Base-by-base conservation (phyloP, 768 basidiomycete species). In the Lentinula boryana region DNA sequence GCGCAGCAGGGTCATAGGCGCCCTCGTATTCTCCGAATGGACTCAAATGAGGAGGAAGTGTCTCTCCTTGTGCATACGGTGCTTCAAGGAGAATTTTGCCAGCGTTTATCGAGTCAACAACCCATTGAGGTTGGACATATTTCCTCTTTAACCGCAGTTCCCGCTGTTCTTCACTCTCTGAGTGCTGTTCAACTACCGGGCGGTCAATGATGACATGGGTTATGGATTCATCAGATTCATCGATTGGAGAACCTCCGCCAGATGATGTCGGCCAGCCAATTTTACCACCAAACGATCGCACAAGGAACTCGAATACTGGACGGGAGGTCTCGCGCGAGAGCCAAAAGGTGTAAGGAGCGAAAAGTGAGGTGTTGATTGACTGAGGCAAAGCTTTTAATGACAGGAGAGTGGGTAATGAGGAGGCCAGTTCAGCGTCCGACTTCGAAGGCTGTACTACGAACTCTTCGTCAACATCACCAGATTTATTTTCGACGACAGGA, bases 61-160 rank as follows among this genome's bases (percentile, higher is more conserved):
- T 82, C 64, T 84, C 84, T 2, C 95, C 97, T 68, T 94, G 95
- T 23, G 78, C 80, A 70, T 98, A 98, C 31, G 82, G 80, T 62
- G 91, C 95, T 67, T 95, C 91, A 0, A 93, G 81, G 32, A 98
- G 80, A 61, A 96, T 81, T 71, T 83, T 91, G 9, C 88, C 87
- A 7, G 85, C 82, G 71, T 99, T 99, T 70, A 97, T 86, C 71
- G 91, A 97, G 71, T 99, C 97, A 38, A 93, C 92, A 35, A 97
- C 83, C 97, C 97, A 98, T 72, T 98, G 96, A 10, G 97, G 97
- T 72, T 98, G 97, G 16, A 98, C 82, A 71, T 90, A 93, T 69
- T 91, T 93, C 68, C 94, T 82, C 70, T 84, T 84, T 48, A 80
- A 74, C 40, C 85, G 79, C 46, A 81, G 78, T 65, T 87, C 84